Base-by-base conservation (phyloP, 306 rosid genomes). In the Castanea mollissima region DNA sequence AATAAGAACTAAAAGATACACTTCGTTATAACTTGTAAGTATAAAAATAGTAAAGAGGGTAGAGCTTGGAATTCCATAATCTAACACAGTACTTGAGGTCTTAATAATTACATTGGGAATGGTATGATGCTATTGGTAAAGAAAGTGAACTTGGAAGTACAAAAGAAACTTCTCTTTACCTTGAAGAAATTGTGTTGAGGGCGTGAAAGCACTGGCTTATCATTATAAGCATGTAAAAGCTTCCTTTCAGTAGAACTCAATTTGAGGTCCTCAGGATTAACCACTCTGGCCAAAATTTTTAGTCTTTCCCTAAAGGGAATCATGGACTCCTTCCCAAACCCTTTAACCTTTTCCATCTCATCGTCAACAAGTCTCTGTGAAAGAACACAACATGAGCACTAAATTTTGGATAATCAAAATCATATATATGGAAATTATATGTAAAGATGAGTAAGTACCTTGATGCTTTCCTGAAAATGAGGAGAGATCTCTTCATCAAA, bases 131-230 rank as follows among this genome's bases (percentile, higher is more conserved):
- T 27, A 63, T 63, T 11, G 6, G 15, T 63, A 32, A 65, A 65
- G 15, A 55, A 21, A 46, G 15, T n/a, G 35, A 46, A 55, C 38
- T 70, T 56, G 65, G 54, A 27, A 14, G 16, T 46, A 59, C 70
- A 25, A 10, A 69, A 56, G 21, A 71, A 49, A 74, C 20, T 56
- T 71, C 13, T 57, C 19, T 57, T 27, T 82, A 94, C 98, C 97
- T 57, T 78, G 81, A 79, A 89, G 89, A 94, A 94, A 16, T 74
- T 82, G 73, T 94, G 99, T 73, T 94, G 99, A 78, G 99, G 99
- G 23, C 99, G 93, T 0, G 99, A 94, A 25, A 94, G 92, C 78
- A 94, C 98, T 19, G 98, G 97, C 86, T 94, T 92, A 82, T 92
- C 93, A 78, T 94, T 94, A 70, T 94, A 92, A 75, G 92, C 90